Conservation (phyloP, 805 yeast species). For the Pichia manshurica region DNA sequence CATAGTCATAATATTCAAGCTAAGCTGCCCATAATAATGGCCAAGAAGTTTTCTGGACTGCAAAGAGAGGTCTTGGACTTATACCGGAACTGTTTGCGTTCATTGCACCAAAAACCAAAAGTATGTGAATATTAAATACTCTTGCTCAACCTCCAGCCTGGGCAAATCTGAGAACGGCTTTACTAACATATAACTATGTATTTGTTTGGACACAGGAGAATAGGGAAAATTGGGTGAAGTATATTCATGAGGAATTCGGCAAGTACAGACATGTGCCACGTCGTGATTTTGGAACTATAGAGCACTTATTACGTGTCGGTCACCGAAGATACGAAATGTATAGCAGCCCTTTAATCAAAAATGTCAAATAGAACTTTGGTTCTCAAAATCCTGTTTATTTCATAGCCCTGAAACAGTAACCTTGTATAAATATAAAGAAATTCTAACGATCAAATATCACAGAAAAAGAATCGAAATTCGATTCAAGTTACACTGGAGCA, state of each 20-base stretch:
- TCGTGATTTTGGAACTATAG: conserved; percentile 80
- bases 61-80: conserved; percentile 48
- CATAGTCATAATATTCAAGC: too few species aligned
- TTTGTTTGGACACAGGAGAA: conserved; percentile 20
- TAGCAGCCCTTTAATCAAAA: conserved; percentile 63
- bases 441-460: background rate
- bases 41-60: conserved; percentile 36
- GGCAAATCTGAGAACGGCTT: too few species aligned
- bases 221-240: conserved; percentile 29
- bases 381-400: too few species aligned
- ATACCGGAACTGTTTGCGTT: conserved; percentile 43
- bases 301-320: conserved; percentile 76
- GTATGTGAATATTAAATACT: conserved; percentile 31
- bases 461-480: too few species aligned
- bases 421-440: background rate
- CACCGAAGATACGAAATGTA: conserved; percentile 66
- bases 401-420: too few species aligned
- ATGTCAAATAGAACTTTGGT: conserved; percentile 34
- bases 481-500: too few species aligned
- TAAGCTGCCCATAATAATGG: conserved; percentile 4
- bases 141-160: too few species aligned
- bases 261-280: conserved; percentile 54
- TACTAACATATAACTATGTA: conserved; percentile 3
- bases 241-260: conserved; percentile 49
- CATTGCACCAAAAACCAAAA: conserved; percentile 40